Base-by-base conservation (phyloP, 176 grass and related monocot genomes). In the Hsuehochloa calcarea region DNA sequence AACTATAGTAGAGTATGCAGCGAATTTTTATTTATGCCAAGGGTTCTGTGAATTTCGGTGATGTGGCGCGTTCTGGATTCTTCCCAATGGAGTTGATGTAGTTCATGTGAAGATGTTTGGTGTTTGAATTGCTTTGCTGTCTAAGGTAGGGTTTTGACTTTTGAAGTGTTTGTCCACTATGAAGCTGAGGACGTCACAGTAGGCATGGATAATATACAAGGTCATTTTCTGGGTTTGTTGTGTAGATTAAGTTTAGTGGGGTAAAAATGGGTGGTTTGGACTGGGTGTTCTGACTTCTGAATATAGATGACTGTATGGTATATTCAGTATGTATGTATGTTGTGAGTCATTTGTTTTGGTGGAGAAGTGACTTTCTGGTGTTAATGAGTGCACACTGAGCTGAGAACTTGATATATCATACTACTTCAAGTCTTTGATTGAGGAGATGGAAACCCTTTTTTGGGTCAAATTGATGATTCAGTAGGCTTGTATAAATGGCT, bases 91-190 rank as follows among this genome's bases (percentile, higher is more conserved):
- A 60, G 35, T 56, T 56, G 23, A 13, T 61, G 4, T 38, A 75
- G 34, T 19, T 61, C 27, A 37, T 84, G 22, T 75, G 15, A 75
- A 68, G 6, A 75, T 45, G 45, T 26, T 44, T 25, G 23, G 17
- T 75, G 19, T 62, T 63, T 62, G 14, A 75, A 44, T 51, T 63
- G 3, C 6, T 68, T 7, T 23, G 37, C 59, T 43, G 77, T 80
- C 17, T 58, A 59, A 38, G 45, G 38, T 72, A 84, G 87, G 34
- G 10, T 55, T 46, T 82, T 82, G 3, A 61, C 29, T 82, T 83
- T 59, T 77, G 10, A 69, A 76, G 16, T 26, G 10, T 76, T 59
- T 69, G 26, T 39, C 47, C 25, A 37, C 1, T 2, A 38, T 66
- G 60, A 22, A 65, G 26, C 16, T 64, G 27, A 25, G 45, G 45